These are phyloP conservation scores for Solanum gracilifrons DNA, from an alignment of 257 asterid genomes.

Conservation along the genomic window DNA sequence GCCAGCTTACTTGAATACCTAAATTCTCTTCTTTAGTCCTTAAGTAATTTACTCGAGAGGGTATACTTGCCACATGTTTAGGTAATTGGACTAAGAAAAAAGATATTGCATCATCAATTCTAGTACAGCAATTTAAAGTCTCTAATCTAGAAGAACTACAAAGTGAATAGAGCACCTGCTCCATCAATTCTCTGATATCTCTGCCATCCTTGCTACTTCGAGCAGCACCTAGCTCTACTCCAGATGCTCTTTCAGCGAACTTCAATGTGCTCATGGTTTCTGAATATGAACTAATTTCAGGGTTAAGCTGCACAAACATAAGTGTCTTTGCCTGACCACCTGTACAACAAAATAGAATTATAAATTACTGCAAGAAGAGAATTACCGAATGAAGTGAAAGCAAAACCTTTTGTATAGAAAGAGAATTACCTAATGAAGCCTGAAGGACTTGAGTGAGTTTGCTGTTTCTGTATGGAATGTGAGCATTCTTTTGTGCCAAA, in stretches of 20 bases:
- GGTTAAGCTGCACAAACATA: conserved; percentile 96
- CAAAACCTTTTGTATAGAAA: neutral
- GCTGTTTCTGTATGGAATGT: conserved; percentile 95
- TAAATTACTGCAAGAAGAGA: neutral
- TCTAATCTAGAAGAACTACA: neutral
- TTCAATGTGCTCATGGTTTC: conserved; percentile 77
- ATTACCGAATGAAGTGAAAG: neutral
- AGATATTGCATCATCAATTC: neutral
- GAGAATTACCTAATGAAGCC: conserved; percentile 61
- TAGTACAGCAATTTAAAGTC: neutral
- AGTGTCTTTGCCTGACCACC: conserved; percentile 97
- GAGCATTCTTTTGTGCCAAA: conserved; percentile 75
- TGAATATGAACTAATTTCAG: conserved; percentile 50
- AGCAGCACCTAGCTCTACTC: conserved; percentile 97
- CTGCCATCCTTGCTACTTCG: conserved; percentile 84
- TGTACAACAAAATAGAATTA: conserved; percentile 10
- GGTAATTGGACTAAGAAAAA: neutral
- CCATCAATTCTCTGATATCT: conserved; percentile 82
- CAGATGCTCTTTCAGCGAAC: conserved; percentile 94
- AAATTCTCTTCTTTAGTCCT: neutral
- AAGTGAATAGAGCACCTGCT: conserved; percentile 42
- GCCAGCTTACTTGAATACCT: neutral
- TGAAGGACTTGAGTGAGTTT: conserved; percentile 98
- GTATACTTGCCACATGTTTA: neutral
- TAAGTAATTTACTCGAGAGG: neutral